Percentiles rank a stretch among this genome's conserved stretches.
Conservation (phyloP, 257 asterid genomes). For the Solanum medicagineum region DNA sequence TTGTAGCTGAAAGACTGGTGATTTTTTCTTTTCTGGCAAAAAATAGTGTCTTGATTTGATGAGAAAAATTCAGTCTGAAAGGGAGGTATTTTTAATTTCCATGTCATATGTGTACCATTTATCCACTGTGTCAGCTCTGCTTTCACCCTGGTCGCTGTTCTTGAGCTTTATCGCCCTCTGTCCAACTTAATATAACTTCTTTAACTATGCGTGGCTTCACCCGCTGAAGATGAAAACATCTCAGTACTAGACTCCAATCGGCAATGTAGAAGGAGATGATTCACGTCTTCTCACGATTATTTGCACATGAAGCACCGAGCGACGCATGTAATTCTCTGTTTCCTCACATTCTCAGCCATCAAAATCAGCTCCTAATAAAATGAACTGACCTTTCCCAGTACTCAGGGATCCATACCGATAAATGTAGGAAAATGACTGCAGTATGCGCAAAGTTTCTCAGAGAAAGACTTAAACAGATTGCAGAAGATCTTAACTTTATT, state of each 20-base stretch:
- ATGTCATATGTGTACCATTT: not conserved
- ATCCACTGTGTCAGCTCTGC: not conserved
- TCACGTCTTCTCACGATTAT: not conserved
- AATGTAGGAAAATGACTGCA: not conserved
- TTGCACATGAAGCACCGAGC: not conserved
- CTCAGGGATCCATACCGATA: not conserved
- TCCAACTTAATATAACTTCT: not conserved
- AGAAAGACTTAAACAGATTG: not conserved
- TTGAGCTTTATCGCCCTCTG: not conserved
- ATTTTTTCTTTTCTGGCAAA: not conserved
- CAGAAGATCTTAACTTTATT: no score
- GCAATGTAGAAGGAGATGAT: not conserved
- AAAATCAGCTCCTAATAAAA: not conserved
- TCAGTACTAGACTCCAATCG: not conserved
- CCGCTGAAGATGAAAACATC: not conserved
- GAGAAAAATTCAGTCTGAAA: not conserved
- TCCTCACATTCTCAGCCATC: not conserved
- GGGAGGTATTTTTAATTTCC: not conserved
- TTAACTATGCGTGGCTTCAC: not conserved
- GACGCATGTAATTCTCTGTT: not conserved
- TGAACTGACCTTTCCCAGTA: not conserved
- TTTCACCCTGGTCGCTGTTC: not conserved
- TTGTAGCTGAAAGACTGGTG: not conserved
- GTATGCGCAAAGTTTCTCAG: not conserved
- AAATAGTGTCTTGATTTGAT: not conserved